These are phyloP conservation scores for Penicillium odoratum DNA, from an alignment of 495 filamentous ascomycete species.

Conservation along the genomic window DNA sequence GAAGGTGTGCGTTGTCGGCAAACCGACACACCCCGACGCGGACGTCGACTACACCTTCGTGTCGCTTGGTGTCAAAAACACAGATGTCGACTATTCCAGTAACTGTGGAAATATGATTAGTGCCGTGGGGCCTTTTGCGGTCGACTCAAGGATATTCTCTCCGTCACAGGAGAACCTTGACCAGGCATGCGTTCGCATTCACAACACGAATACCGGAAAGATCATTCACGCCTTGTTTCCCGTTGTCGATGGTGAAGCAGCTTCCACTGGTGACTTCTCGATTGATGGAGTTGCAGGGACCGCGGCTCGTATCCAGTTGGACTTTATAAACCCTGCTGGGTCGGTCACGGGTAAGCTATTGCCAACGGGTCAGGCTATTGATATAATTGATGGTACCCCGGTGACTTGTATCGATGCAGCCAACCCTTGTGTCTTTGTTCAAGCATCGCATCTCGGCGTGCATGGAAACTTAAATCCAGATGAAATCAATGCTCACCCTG, in stretches of 20 bases:
- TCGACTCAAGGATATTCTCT: constrained; percentile 52
- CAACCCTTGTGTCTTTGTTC: constrained; percentile 68
- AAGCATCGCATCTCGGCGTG: constrained; percentile 51
- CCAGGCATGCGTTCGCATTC: constrained; percentile 44
- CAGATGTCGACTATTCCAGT: constrained; percentile 60
- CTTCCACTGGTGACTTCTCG: constrained; percentile 52
- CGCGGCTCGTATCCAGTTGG: constrained; percentile 55
- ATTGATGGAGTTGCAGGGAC: constrained; percentile 70
- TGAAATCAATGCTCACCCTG: constrained; percentile 47
- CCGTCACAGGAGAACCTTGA: background rate
- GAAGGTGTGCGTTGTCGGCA: constrained; percentile 66
- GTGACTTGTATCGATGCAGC: constrained; percentile 63
- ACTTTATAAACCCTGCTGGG: constrained; percentile 67
- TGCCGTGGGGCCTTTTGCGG: constrained; percentile 65
- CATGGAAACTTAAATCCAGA: constrained; percentile 52
- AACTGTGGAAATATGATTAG: constrained; percentile 76
- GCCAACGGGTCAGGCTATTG: constrained; percentile 60
- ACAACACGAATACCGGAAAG: constrained; percentile 57
- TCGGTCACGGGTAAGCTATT: constrained; percentile 65
- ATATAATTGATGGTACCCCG: constrained; percentile 53
- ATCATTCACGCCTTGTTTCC: constrained; percentile 49
- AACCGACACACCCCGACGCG: constrained; percentile 46
- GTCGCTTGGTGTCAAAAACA: constrained; percentile 61
- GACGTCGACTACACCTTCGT: constrained; percentile 76
- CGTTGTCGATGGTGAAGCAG: constrained; percentile 50